phyloP scores from a whole-genome alignment of 257 asterid species.

The Pogostemon cablin region DNA sequence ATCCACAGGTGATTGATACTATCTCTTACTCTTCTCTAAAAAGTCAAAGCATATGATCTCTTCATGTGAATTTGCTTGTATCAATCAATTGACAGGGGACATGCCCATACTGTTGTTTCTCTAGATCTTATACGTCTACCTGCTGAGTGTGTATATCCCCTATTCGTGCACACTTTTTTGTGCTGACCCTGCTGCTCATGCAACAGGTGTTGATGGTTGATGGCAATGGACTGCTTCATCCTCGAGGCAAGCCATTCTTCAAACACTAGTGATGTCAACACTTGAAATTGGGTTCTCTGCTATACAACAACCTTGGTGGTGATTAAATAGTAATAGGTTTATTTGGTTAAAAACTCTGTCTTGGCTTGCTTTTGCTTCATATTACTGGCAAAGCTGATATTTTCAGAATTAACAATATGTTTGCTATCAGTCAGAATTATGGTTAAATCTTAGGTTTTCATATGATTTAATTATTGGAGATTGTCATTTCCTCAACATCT shows the following conservation, averaged over 20 bases:
- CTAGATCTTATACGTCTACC: background rate
- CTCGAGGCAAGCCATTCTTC: constrained; percentile 70
- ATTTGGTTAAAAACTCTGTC: background rate
- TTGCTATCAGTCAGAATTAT: background rate
- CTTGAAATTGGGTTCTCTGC: constrained; percentile 22
- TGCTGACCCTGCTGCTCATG: background rate
- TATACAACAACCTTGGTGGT: background rate
- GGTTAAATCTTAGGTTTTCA: background rate
- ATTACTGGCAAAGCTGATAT: background rate
- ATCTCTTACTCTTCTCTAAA: background rate
- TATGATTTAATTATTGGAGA: background rate
- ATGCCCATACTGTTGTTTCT: background rate
- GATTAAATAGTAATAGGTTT: background rate
- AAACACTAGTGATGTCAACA: background rate
- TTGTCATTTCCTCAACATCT: background rate
- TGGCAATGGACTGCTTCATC: constrained; percentile 95
- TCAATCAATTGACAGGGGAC: background rate
- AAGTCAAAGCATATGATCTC: background rate
- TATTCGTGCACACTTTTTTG: background rate
- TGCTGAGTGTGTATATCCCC: background rate
- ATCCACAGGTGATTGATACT: constrained; percentile 68
- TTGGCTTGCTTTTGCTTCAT: constrained; percentile 37
- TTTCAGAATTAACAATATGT: background rate
- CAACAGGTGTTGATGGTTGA: constrained; percentile 88
- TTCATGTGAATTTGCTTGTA: background rate